Evolutionary conservation across 139 green algal genomes (phyloP), one percentile per base, ranked within the genome.

Genomic region (Chlamydomonas applanata): DNA sequence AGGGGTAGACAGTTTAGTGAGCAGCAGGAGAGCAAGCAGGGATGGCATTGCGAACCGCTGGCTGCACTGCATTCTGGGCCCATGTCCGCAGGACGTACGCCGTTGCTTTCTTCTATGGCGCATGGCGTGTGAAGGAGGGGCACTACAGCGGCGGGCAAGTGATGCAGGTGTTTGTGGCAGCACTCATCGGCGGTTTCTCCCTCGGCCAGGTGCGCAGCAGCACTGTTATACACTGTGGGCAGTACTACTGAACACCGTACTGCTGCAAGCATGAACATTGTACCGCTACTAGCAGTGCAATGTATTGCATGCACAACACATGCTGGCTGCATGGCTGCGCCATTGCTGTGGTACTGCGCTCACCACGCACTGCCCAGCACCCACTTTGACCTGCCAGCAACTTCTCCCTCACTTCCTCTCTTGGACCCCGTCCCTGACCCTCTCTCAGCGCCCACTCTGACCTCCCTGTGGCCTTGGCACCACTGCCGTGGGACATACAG

Each of bases 101-200:
- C 0, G 53, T 96, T 22, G 89, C 87, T 0, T 76, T 97, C 2
- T 94, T 87, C 78, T 97, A 93, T 71, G 93, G 93, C 4, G 81
- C 81, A 2, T 82, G 71, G 33, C 77, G 71, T 22, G 73, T 95
- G 33, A 61, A 63, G 0, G 84, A 79, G 2, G 82, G 82, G 25
- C 77, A 56, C 9, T 92, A 91, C 76, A 87, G 52, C 17, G 88
- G 87, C 71, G 76, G 81, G 22, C 59, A 78, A 45, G 75, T 85
- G 56, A 54, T 85, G 46, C 89, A 75, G 27, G 88, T 94, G 16
- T 82, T 97, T 19, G 87, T 97, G 65, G 74, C 89, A 0, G 85
- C 91, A 1, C 82, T 97, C 17, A 82, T 97, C 35, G 93, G 89
- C 17, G 85, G 86, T 30, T 89, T 91, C 79, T 85, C 77, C 30